Evolutionary conservation across 2,329 filamentous ascomycete genomes (phyloP).

Genomic region (Aspergillus hortae): DNA sequence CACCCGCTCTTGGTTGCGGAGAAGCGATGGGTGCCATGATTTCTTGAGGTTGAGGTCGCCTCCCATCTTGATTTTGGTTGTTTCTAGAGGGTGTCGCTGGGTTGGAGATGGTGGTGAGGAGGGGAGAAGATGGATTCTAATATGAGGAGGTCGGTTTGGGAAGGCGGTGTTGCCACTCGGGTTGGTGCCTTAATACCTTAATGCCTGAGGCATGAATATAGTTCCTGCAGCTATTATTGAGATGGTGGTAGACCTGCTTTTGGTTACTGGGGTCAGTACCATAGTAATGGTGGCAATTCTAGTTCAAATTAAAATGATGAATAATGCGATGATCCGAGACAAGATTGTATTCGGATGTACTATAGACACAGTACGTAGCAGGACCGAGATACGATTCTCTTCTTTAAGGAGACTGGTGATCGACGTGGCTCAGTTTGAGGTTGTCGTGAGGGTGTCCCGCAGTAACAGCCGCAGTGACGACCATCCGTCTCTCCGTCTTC

Average conservation of each 20-base stretch:
- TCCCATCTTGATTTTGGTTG: slow-evolving; percentile 62
- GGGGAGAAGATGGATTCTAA: too few relatives aligned
- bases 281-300: too few relatives aligned
- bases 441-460: slow-evolving; percentile 32
- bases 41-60: slow-evolving; percentile 94
- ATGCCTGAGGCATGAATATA: slow-evolving; percentile 6
- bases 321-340: too few relatives aligned
- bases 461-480: slow-evolving; percentile 18
- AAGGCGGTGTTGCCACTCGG: not conserved
- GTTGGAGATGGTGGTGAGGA: not conserved
- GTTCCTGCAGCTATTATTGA: too few relatives aligned
- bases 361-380: too few relatives aligned
- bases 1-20: slow-evolving; percentile 85
- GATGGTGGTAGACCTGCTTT: too few relatives aligned
- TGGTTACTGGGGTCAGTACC: too few relatives aligned
- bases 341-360: too few relatives aligned
- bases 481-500: slow-evolving; percentile 15
- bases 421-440: not conserved
- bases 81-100: not conserved
- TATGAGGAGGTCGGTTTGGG: not conserved
- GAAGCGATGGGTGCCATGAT: slow-evolving; percentile 86
- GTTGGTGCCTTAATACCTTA: not conserved
- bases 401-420: too few relatives aligned
- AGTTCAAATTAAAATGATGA: too few relatives aligned
- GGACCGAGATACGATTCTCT: too few relatives aligned